These are phyloP conservation scores for Candida golubevii DNA, from an alignment of 805 yeast species.

Conservation along the genomic window DNA sequence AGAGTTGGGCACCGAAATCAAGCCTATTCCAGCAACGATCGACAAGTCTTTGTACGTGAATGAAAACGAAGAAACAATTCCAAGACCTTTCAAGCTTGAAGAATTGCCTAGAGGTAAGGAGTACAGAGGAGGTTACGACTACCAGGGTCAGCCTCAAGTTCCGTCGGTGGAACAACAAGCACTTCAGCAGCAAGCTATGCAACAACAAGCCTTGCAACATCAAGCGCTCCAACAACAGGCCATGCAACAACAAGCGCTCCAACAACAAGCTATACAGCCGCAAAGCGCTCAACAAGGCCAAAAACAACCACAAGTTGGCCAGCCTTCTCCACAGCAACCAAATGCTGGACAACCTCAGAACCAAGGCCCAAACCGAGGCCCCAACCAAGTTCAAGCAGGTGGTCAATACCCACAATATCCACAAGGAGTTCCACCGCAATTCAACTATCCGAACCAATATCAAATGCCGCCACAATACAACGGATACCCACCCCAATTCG, in stretches of 20 bases:
- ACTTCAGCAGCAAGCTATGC: conserved; percentile 7
- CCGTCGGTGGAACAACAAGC: conserved; percentile 5
- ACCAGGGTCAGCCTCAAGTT: conserved; percentile 40
- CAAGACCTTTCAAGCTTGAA: conserved; percentile 84
- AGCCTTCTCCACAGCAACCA: conserved; percentile 3
- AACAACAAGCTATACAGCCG: background rate
- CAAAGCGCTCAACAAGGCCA: background rate
- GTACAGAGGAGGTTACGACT: conserved; percentile 24
- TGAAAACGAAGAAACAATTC: conserved; percentile 68
- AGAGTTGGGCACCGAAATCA: conserved; percentile 95
- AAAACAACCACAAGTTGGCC: background rate
- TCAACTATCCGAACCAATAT: conserved; percentile 18
- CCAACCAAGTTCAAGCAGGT: conserved; percentile 2
- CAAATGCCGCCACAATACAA: conserved; percentile 23
- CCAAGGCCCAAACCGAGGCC: conserved; percentile 24
- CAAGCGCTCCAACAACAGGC: conserved; percentile 18
- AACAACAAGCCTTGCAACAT: conserved; percentile 12
- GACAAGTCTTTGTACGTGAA: conserved; percentile 88
- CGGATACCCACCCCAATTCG: conserved; percentile 24
- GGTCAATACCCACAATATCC: conserved; percentile 14
- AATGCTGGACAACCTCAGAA: conserved; percentile 6
- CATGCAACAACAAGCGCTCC: conserved; percentile 13
- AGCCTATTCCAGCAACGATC: conserved; percentile 92
- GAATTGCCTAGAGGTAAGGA: conserved; percentile 46
- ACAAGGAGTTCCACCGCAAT: conserved; percentile 13